Base-by-base conservation (phyloP, 192 early-diverging fungal species). In the Dimargaris xerosporica region DNA sequence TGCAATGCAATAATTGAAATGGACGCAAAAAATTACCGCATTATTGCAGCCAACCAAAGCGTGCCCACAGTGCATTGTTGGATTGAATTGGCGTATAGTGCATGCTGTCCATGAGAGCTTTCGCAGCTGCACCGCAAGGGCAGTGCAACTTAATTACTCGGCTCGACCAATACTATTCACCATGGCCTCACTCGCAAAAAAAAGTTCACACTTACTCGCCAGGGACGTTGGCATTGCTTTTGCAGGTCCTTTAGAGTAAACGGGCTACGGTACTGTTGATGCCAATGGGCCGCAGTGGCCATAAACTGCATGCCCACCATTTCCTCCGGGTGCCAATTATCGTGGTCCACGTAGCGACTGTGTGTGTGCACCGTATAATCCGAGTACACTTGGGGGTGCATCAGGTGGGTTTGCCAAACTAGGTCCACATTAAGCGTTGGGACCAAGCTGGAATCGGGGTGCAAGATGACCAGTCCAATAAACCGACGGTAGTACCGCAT, bases 351-450 rank as follows among this genome's bases (percentile, higher is more conserved):
- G 50, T 84, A 67, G 12, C 70, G 70, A 0, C 65, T 54, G 13
- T 76, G 59, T 47, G 81, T 66, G 0, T 66, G 43, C 0, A 81
- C 30, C 23, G 77, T 78, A 50, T 72, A 82, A 17, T 76, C 64
- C 12, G 74, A 73, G 65, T 87, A 87, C n/a, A 66, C 59, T 0
- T 44, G 51, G 9, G 83, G 76, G 25, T 73, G 67, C 15, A 82
- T 67, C 73, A 80, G 78, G 60, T 87, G 85, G 13, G 83, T 85
- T 58, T 87, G 85, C 85, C 85, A 87, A 12, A 71, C 73, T 2
- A 81, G 54, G 65, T 87, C 85, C 65, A 87, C 80, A 56, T 84
- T 80, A 12, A 87, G 30, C 4, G 83, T 83, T 0, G 85, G 85
- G 3, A 87, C 80, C 0, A 82, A 31, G 30, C 74, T 66, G 34